These are phyloP conservation scores for Neofusicoccum ribis DNA, from an alignment of 2,329 filamentous ascomycete genomes.

Conservation along the genomic window DNA sequence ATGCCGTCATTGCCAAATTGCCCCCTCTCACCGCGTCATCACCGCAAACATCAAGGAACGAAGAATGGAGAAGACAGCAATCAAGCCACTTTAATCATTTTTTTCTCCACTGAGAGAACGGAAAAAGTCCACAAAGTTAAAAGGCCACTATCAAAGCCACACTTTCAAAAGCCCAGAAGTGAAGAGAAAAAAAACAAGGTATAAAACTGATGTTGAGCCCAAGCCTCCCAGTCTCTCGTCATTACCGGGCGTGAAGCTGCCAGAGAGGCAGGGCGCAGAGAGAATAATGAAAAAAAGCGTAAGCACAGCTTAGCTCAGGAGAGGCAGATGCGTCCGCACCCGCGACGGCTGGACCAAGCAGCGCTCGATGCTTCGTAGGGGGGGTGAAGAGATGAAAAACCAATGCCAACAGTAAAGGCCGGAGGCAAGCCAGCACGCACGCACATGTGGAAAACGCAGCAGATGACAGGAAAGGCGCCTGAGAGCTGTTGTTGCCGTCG, in stretches of 20 bases:
- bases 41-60: background rate
- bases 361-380: background rate
- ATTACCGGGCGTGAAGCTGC: background rate
- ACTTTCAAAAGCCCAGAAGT: background rate
- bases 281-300: background rate
- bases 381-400: background rate
- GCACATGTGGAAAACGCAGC: background rate
- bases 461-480: background rate
- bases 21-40: background rate
- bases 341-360: slow-evolving; percentile 9
- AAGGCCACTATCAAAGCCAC: slow-evolving; percentile 16
- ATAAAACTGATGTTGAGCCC: slow-evolving; percentile 5
- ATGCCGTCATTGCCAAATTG: background rate
- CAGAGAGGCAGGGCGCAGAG: background rate
- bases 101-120: background rate
- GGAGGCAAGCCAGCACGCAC: background rate
- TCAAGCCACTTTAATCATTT: background rate
- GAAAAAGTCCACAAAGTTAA: background rate
- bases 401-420: slow-evolving; percentile 4
- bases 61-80: background rate
- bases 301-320: slow-evolving; percentile 14
- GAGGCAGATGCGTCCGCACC: background rate
- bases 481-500: background rate
- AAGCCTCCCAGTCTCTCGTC: background rate
- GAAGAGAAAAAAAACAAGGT: background rate